phyloP scores from a whole-genome alignment of 2,329 filamentous ascomycete species.

The Exophiala oligosperma region DNA sequence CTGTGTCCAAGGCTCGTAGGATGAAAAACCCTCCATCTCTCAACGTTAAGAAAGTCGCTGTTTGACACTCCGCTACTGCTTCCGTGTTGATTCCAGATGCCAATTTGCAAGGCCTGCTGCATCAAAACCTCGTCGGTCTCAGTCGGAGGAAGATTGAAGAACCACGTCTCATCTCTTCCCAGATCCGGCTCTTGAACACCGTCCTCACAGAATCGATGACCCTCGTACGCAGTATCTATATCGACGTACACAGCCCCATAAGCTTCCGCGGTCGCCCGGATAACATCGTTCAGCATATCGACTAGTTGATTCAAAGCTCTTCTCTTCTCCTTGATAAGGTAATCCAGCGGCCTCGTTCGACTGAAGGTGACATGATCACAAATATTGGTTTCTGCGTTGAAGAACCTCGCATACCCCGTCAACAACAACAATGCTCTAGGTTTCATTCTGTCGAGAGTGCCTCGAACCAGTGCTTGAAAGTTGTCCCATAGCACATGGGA shows the following conservation, averaged over 20 bases:
- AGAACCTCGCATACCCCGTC: conserved; percentile 30
- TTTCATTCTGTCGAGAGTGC: conserved; percentile 7
- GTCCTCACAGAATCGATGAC: conserved; percentile 32
- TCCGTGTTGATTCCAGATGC: not conserved
- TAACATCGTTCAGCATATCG: conserved; percentile 29
- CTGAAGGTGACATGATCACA: conserved; percentile 31
- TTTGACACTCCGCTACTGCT: not conserved
- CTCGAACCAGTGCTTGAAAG: conserved; percentile 23
- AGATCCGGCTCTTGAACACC: conserved; percentile 26
- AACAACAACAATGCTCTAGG: conserved; percentile 23
- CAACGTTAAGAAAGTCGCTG: conserved; percentile 13
- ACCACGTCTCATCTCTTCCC: conserved; percentile 31
- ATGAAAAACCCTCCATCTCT: conserved; percentile 28
- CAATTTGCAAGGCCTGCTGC: not conserved
- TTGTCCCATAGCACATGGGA: conserved; percentile 25
- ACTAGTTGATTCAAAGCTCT: conserved; percentile 29
- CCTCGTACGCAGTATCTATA: conserved; percentile 29
- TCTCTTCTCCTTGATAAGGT: conserved; percentile 29
- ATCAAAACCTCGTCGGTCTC: not conserved
- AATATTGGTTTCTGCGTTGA: conserved; percentile 26
- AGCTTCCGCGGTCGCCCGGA: conserved; percentile 27
- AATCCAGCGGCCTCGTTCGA: conserved; percentile 23
- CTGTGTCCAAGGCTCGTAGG: conserved; percentile 30
- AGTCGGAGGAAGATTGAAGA: conserved; percentile 27
- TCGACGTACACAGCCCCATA: conserved; percentile 31